Conservation (phyloP, 768 basidiomycete species). For the Boletus vermiculosoides region DNA sequence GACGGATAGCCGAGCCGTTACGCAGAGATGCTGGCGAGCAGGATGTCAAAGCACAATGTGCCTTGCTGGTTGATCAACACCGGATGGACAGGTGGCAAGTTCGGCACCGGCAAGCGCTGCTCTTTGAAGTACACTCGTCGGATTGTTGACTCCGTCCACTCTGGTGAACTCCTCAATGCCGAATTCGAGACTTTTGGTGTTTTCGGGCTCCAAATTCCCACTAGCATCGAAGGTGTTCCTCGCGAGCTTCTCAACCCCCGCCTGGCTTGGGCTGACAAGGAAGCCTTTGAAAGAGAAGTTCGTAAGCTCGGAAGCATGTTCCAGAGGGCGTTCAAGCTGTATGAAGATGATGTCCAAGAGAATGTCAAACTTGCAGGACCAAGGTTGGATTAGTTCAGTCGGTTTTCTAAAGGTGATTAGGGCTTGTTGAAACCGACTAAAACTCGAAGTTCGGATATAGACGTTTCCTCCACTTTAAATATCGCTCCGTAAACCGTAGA, state of each 20-base stretch:
- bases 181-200: conserved; percentile 82
- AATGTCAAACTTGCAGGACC: conserved; percentile 86
- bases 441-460: background rate
- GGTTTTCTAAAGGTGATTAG: background rate
- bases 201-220: conserved; percentile 88
- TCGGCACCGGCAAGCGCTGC: conserved; percentile 90
- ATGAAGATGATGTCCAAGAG: conserved; percentile 80
- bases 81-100: conserved; percentile 94
- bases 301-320: conserved; percentile 92
- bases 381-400: conserved; percentile 23
- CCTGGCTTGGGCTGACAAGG: conserved; percentile 85
- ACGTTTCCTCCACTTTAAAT: background rate
- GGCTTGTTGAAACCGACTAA: conserved; percentile 2
- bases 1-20: conserved; percentile 78
- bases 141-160: conserved; percentile 97
- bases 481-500: conserved; percentile 8
- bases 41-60: conserved; percentile 86
- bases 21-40: conserved; percentile 93
- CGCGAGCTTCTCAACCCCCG: conserved; percentile 86
- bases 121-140: conserved; percentile 93
- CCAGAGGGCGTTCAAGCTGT: conserved; percentile 88
- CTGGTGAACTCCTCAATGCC: conserved; percentile 82
- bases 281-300: conserved; percentile 86
- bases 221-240: conserved; percentile 79
- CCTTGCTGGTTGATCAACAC: conserved; percentile 99